Base-by-base conservation (phyloP, 257 asterid genomes). In the Salvia splendens region DNA sequence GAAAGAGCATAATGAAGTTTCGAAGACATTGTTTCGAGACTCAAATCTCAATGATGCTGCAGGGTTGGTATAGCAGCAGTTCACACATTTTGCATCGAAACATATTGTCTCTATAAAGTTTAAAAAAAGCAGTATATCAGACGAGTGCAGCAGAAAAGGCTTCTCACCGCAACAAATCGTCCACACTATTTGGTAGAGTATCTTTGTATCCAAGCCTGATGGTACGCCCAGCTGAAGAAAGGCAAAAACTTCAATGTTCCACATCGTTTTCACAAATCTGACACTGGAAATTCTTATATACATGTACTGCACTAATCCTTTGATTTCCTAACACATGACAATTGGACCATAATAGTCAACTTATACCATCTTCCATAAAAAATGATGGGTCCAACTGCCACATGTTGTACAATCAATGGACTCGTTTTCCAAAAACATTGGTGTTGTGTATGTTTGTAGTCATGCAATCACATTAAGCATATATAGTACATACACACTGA, bases 211-310 rank as follows among this genome's bases (percentile, higher is more conserved):
- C 73, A 59, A 48, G 60, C 61, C 73, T 17, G 40, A 24, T 1
- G n/a, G 49, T 28, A 58, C 33, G 51, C 70, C 76, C 64, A 73
- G 79, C 77, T 78, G 82, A 65, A 57, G 57, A 65, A 73, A 73
- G 47, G 14, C 64, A 64, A 60, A 68, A 53, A 54, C 62, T 55
- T 74, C 42, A 74, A 36, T 64, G 1, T 53, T 53, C 42, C 50
- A 54, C 5, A 46, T 49, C 53, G 11, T 51, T 9, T 52, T 28
- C 24, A 36, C 40, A 32, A 54, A n/a, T 20, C 24, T 1, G 24
- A 20, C 24, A 20, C 1, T 0, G 24, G 24, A 20, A 20, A 1
- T 20, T 20, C 24, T 20, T 20, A 20, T 20, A 20, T 20, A 20
- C 24, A 20, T 20, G 24, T 20, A 20, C 24, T 20, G 24, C 24